Percentiles rank a stretch among this genome's conserved stretches.
phyloP scores from a whole-genome alignment of 2,329 filamentous ascomycete genomes.

The Cladophialophora yegresii region DNA sequence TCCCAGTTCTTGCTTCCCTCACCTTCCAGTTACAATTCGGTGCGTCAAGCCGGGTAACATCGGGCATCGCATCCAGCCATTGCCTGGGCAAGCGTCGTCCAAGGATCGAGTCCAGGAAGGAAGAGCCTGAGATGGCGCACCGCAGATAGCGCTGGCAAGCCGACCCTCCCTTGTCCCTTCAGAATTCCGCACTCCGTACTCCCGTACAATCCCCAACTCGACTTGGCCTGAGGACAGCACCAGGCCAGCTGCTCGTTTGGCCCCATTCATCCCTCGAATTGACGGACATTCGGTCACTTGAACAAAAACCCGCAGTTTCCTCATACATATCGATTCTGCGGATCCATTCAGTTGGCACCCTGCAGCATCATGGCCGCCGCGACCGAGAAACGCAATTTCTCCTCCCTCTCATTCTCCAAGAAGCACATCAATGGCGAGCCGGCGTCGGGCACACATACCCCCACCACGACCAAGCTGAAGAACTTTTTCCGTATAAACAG shows the following conservation, averaged over 20 bases:
- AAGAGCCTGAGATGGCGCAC: conserved; percentile 32
- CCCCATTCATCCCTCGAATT: conserved; percentile 10
- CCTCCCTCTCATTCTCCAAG: conserved; percentile 49
- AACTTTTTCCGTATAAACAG: conserved; percentile 70
- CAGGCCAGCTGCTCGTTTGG: conserved; percentile 4
- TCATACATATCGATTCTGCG: conserved; percentile 28
- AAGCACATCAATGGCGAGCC: conserved; percentile 46
- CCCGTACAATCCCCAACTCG: conserved; percentile 11
- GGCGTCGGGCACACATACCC: conserved; percentile 55
- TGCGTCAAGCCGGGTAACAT: not conserved
- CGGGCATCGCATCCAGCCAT: not conserved
- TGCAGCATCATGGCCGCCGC: conserved; percentile 45
- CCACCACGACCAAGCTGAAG: conserved; percentile 61
- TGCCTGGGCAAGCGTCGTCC: conserved; percentile 8
- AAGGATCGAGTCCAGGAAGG: conserved; percentile 15
- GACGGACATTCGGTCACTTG: not conserved
- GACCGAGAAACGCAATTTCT: conserved; percentile 52
- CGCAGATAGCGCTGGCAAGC: conserved; percentile 26
- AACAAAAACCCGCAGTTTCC: not conserved
- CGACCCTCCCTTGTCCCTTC: conserved; percentile 17
- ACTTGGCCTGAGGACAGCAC: conserved; percentile 9
- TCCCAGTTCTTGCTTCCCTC: conserved; percentile 5
- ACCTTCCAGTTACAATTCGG: not conserved
- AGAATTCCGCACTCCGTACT: conserved; percentile 11
- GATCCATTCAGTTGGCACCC: conserved; percentile 37